Conservation (phyloP, 163 green algal species). For the Coccomyxa subellipsoidea region DNA sequence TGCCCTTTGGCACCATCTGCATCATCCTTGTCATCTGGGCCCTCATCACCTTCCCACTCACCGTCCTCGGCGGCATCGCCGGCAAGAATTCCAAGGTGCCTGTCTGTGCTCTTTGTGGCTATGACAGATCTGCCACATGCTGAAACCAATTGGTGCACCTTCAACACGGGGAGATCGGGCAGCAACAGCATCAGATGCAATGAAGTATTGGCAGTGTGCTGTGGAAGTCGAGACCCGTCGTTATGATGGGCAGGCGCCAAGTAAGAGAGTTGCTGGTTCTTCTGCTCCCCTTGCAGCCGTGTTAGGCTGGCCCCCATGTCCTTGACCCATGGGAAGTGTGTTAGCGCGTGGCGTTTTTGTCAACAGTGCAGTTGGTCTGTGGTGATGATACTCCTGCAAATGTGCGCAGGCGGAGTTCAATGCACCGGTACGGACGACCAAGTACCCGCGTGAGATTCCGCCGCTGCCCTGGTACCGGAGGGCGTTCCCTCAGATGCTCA, state of each 20-base stretch:
- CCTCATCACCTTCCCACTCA: slow-evolving; percentile 94
- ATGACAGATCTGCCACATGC: too few species aligned
- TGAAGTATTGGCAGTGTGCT: too few species aligned
- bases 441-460: slow-evolving; percentile 88
- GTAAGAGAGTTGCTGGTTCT: too few species aligned
- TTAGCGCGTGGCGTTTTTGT: too few species aligned
- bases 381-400: background rate
- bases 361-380: background rate
- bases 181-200: too few species aligned
- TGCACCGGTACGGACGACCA: slow-evolving; percentile 76
- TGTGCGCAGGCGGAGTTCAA: slow-evolving; percentile 52
- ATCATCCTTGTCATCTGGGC: slow-evolving; percentile 91
- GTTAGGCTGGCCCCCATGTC: too few species aligned
- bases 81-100: slow-evolving; percentile 87
- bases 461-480: slow-evolving; percentile 91
- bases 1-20: slow-evolving; percentile 86
- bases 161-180: too few species aligned
- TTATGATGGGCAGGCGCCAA: too few species aligned
- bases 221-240: too few species aligned
- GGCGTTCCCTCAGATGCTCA: slow-evolving; percentile 89
- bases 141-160: too few species aligned
- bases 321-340: too few species aligned
- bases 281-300: too few species aligned
- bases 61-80: slow-evolving; percentile 85
- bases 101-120: background rate